phyloP scores from a whole-genome alignment of 164 flowering plant genomes.

The Annona squamosa region DNA sequence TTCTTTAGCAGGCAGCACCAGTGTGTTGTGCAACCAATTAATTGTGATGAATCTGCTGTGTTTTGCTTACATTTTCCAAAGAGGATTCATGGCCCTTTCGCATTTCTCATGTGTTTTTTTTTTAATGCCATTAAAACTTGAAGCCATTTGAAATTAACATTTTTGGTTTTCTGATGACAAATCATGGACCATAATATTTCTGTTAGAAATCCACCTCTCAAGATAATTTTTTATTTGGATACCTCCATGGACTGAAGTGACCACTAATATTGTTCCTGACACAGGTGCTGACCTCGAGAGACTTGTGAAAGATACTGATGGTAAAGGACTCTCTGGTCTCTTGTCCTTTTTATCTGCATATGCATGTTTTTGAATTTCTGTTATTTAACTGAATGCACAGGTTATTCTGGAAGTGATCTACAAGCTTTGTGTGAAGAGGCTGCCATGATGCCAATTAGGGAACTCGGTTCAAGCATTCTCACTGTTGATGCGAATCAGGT shows the following conservation, averaged over 20 bases:
- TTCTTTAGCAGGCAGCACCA: not conserved
- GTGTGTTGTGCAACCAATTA: not conserved
- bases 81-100: not conserved
- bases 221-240: not conserved
- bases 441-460: constrained; percentile 99
- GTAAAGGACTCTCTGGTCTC: constrained; percentile 27
- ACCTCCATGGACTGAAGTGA: not conserved
- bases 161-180: not conserved
- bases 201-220: not conserved
- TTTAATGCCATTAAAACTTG: not conserved
- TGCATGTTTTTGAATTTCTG: not conserved
- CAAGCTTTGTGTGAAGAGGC: constrained; percentile 99
- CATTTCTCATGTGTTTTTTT: not conserved
- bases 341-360: not conserved
- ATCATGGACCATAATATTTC: constrained; percentile 2
- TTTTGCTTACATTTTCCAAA: not conserved
- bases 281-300: constrained; percentile 76
- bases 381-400: constrained; percentile 25
- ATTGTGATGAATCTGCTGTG: not conserved
- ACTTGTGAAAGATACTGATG: constrained; percentile 80
- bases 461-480: constrained; percentile 83
- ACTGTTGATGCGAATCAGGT: constrained; percentile 85
- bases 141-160: not conserved
- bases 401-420: constrained; percentile 97
- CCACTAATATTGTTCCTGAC: constrained; percentile 8